A percentile compares a stretch with the other conserved stretches of the same genome.
Evolutionary conservation across 495 filamentous ascomycete genomes (phyloP).

Genomic region (Pyronema domesticum): DNA sequence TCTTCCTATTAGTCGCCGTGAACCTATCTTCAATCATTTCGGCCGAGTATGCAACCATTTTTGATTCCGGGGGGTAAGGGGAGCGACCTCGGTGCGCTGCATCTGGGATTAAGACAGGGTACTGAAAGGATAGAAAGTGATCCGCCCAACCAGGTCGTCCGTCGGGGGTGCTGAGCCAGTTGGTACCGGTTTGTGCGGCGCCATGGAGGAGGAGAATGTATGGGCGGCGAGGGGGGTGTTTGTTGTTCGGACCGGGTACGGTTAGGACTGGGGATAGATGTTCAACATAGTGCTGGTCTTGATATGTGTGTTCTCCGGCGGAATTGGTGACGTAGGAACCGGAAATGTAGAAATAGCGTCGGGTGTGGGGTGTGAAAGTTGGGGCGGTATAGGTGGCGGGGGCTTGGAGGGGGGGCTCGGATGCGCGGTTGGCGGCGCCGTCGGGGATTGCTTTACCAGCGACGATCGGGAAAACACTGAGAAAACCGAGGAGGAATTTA

Average conservation of each 20-base stretch:
- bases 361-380: not conserved
- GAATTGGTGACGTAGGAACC: not conserved
- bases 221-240: not conserved
- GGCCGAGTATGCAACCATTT: slow-evolving; percentile 22
- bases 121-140: slow-evolving; percentile 31
- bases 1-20: slow-evolving; percentile 27
- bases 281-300: not conserved
- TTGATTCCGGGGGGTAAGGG: slow-evolving; percentile 7
- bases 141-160: slow-evolving; percentile 32
- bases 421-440: too few relatives aligned
- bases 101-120: slow-evolving; percentile 32
- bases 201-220: slow-evolving; percentile 7
- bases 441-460: too few relatives aligned
- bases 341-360: not conserved
- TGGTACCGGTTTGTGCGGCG: slow-evolving; percentile 10
- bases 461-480: too few relatives aligned
- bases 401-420: too few relatives aligned
- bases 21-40: slow-evolving; percentile 24
- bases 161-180: slow-evolving; percentile 34
- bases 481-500: too few relatives aligned
- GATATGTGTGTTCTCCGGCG: not conserved
- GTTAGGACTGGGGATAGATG: slow-evolving; percentile 1
- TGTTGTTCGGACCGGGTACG: not conserved
- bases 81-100: slow-evolving; percentile 31
- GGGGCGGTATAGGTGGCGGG: not conserved